Base-by-base conservation (phyloP, 192 early-diverging fungal species). In the Cetraspora pellucida region DNA sequence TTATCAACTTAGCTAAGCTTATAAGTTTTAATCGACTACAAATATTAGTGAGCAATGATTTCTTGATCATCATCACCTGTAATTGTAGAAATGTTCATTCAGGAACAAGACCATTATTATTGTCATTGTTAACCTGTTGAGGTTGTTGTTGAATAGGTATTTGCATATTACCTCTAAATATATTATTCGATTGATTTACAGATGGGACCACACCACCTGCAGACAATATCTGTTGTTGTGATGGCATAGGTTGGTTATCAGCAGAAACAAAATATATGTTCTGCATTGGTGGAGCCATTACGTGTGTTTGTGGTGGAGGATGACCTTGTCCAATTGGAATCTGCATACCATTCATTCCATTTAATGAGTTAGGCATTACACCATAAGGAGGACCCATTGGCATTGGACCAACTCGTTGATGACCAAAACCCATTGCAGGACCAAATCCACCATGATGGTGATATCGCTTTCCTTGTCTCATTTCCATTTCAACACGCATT, bases 401-500 rank as follows among this genome's bases (percentile, higher is more conserved):
- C 73, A 75, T 75, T n/a, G 73, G 73, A n/a, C 30, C 73, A 21
- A 75, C 73, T 63, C 59, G 13, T 63, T 46, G 27, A 47, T 74
- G 72, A 46, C 58, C 58, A 49, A 63, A 75, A 27, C 60, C 47
- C 21, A 75, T 59, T 10, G 70, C n/a, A 21, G 50, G 70, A 21
- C 70, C 50, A 55, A 55, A 72, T 8, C 59, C 59, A 19, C 46
- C 46, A 71, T 71, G 69, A 72, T 59, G 73, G 45, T 61, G 59
- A 63, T 61, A 63, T 49, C 73, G 25, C 47, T 75, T 75, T 28
- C 73, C 73, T 63, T 46, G 49, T 63, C 73, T 59, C 57, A 75
- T 59, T 30, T 75, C 73, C 73, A 75, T 63, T 49, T 75, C 73
- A 75, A 75, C 57, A 74, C 83, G 60, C 21, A 78, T 80, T 47